A percentile compares a stretch with the other conserved stretches of the same genome.
These are phyloP conservation scores for Solanum bulbocastanum DNA, from an alignment of 257 asterid genomes.

Conservation along the genomic window DNA sequence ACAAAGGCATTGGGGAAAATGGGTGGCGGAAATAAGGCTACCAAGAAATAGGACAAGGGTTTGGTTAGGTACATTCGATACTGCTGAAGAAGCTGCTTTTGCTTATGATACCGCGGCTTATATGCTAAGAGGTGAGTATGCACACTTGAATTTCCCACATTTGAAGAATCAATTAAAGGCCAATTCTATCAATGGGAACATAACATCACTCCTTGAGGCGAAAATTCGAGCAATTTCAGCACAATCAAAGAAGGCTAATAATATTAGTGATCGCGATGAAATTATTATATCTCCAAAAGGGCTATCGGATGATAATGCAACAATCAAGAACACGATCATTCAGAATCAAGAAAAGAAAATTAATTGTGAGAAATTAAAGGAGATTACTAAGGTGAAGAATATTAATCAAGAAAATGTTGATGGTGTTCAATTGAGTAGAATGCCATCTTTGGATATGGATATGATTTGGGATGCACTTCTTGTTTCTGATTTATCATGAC, in stretches of 20 bases:
- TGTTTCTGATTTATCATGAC: conserved; percentile 43
- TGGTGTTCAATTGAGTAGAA: conserved; percentile 56
- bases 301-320: neutral
- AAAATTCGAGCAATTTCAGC: conserved; percentile 32
- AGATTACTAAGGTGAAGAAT: conserved; percentile 18
- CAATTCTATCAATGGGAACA: conserved; percentile 20
- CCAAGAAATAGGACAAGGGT: conserved; percentile 47
- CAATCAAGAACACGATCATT: neutral
- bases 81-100: conserved; percentile 52
- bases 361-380: conserved; percentile 4
- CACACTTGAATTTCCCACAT: conserved; percentile 42
- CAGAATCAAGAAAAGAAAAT: neutral
- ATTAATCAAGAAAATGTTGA: conserved; percentile 19
- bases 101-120: conserved; percentile 57
- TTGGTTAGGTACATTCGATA: conserved; percentile 57
- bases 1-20: conserved; percentile 61
- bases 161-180: conserved; percentile 30
- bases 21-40: conserved; percentile 54
- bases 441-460: conserved; percentile 87
- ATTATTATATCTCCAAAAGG: neutral
- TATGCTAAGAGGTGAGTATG: conserved; percentile 49
- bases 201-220: conserved; percentile 44
- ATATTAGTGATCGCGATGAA: neutral
- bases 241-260: conserved; percentile 11
- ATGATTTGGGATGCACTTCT: conserved; percentile 78